Evolutionary conservation across 192 early-diverging fungal species (phyloP).

Genomic region (Physocladia obscura): DNA sequence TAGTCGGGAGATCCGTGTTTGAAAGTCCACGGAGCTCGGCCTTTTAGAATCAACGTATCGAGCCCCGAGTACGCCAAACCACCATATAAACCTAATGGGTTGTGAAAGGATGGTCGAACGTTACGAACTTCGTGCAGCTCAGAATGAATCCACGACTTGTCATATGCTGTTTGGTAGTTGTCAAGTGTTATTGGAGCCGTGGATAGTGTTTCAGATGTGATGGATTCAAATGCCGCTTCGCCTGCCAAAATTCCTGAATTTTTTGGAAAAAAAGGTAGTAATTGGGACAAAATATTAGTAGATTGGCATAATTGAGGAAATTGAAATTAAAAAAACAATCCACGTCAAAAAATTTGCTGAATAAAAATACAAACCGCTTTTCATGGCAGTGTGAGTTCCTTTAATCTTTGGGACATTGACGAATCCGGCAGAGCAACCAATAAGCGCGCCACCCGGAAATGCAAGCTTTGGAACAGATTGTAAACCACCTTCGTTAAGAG

Average conservation of each 20-base stretch:
- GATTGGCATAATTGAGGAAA: not conserved
- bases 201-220: conserved; percentile 50
- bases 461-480: conserved; percentile 93
- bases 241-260: conserved; percentile 78
- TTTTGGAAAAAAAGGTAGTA: conserved; percentile 7
- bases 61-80: conserved; percentile 85
- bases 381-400: conserved; percentile 99
- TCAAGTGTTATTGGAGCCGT: conserved; percentile 68
- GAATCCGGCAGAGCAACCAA: conserved; percentile 95
- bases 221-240: conserved; percentile 80
- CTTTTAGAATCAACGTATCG: conserved; percentile 86
- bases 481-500: conserved; percentile 91
- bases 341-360: no score
- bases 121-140: conserved; percentile 92
- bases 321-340: not conserved
- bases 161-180: conserved; percentile 78
- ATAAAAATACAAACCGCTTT: conserved; percentile 78
- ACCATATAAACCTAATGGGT: conserved; percentile 79
- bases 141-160: conserved; percentile 85
- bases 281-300: not conserved
- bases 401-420: conserved; percentile 98
- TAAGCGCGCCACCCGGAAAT: conserved; percentile 92
- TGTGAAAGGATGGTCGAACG: conserved; percentile 90
- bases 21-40: conserved; percentile 91
- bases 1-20: conserved; percentile 83